Evolutionary conservation across 345 rosid genomes (phyloP).

Genomic region (Boechera retrofracta): DNA sequence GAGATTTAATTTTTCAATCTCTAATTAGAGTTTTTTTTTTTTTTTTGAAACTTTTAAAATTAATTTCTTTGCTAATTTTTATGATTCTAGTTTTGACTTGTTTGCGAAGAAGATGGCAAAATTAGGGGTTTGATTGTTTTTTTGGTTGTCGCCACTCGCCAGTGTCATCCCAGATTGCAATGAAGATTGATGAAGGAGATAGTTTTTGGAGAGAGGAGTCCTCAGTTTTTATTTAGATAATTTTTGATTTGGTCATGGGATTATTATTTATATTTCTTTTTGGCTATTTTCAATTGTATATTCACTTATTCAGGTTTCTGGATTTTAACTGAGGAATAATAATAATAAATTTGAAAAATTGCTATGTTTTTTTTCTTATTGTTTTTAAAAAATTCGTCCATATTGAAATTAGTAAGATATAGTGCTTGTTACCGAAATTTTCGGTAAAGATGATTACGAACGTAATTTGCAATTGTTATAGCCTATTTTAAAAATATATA

Average conservation of each 20-base stretch:
- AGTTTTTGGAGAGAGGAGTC: conserved; percentile 29
- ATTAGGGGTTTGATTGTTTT: conserved; percentile 41
- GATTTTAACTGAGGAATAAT: conserved; percentile 34
- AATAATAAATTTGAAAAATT: neutral
- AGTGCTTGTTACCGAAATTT: neutral
- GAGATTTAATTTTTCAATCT: conserved; percentile 37
- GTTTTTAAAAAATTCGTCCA: neutral
- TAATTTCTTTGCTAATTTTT: conserved; percentile 27
- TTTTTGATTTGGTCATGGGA: conserved; percentile 28
- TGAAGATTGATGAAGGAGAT: conserved; percentile 19
- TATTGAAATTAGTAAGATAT: neutral
- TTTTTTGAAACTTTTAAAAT: neutral
- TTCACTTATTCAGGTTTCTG: conserved; percentile 8
- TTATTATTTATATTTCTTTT: conserved; percentile 20
- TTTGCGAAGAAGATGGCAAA: conserved; percentile 39
- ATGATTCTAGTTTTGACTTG: conserved; percentile 21
- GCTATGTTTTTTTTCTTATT: neutral
- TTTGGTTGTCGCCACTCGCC: conserved; percentile 2
- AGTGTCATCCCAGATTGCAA: conserved; percentile 37
- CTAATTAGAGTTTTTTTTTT: conserved; percentile 23
- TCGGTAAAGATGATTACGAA: neutral
- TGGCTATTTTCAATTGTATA: conserved; percentile 35
- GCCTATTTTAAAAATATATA: neutral
- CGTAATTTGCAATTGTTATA: neutral
- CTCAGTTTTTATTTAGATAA: conserved; percentile 24